A percentile compares a stretch with the other conserved stretches of the same genome.
phyloP scores from a whole-genome alignment of 768 basidiomycete genomes.

The Suillus decipiens region DNA sequence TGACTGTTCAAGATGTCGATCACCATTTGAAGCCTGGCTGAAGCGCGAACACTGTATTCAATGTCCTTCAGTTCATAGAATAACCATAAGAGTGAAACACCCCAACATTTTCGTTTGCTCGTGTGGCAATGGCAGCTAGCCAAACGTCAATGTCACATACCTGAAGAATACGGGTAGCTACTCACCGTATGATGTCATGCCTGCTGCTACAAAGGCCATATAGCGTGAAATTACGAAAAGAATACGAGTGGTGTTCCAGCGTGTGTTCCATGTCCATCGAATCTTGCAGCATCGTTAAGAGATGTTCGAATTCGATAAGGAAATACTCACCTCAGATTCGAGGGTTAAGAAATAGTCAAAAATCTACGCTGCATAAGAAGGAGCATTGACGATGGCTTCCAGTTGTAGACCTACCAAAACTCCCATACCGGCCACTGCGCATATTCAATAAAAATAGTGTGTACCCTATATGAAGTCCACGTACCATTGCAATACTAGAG shows the following conservation, averaged over 20 bases:
- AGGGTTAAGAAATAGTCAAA: constrained; percentile 6
- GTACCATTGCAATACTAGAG: constrained; percentile 2
- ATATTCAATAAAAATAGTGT: neutral
- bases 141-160: neutral
- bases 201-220: constrained; percentile 9
- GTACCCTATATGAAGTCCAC: neutral
- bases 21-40: neutral
- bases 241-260: constrained; percentile 6
- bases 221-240: constrained; percentile 11
- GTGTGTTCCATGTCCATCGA: constrained; percentile 9
- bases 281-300: neutral
- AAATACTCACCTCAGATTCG: neutral
- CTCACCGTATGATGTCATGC: constrained; percentile 15
- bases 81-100: neutral
- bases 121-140: constrained; percentile 1
- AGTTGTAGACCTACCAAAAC: neutral
- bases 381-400: neutral
- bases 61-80: neutral
- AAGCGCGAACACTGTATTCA: neutral
- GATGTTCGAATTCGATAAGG: neutral
- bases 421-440: neutral
- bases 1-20: neutral
- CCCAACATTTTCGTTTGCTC: constrained; percentile 1
- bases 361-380: neutral
- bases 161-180: neutral